These are phyloP conservation scores for Prinsepia uniflora DNA, from an alignment of 306 rosid genomes.

Conservation along the genomic window DNA sequence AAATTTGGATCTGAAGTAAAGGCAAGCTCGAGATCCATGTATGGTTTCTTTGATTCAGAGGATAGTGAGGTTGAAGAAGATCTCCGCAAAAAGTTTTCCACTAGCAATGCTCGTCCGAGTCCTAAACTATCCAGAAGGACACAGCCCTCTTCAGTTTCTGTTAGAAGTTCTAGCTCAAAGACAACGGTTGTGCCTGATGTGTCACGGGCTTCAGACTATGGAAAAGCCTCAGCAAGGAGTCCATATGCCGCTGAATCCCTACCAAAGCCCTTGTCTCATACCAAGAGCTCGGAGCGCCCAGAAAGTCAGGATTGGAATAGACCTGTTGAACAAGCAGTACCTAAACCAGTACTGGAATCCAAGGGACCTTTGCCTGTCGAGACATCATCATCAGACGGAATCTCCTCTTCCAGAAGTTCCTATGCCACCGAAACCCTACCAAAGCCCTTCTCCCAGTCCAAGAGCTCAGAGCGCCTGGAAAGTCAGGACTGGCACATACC, in stretches of 20 bases:
- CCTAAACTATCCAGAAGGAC: constrained; percentile 62
- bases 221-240: constrained; percentile 36
- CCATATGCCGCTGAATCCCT: constrained; percentile 32
- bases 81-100: constrained; percentile 36
- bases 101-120: constrained; percentile 32
- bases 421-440: not conserved
- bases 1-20: constrained; percentile 30
- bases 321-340: constrained; percentile 21
- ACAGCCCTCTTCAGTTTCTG: constrained; percentile 37
- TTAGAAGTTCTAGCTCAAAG: constrained; percentile 27
- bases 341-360: constrained; percentile 32
- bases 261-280: constrained; percentile 27
- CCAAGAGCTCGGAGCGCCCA: constrained; percentile 34
- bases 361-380: constrained; percentile 29
- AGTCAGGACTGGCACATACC: constrained; percentile 2
- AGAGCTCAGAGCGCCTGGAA: not conserved
- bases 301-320: constrained; percentile 15
- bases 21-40: constrained; percentile 37
- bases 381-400: constrained; percentile 15
- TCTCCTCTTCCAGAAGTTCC: not conserved
- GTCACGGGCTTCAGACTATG: constrained; percentile 17
- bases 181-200: constrained; percentile 22
- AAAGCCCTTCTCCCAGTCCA: not conserved
- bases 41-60: constrained; percentile 46
- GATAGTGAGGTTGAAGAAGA: constrained; percentile 51